Percentiles rank a stretch among this genome's conserved stretches.
phyloP scores from a whole-genome alignment of 345 rosid genomes.

The Sisymbrium altissimum region DNA sequence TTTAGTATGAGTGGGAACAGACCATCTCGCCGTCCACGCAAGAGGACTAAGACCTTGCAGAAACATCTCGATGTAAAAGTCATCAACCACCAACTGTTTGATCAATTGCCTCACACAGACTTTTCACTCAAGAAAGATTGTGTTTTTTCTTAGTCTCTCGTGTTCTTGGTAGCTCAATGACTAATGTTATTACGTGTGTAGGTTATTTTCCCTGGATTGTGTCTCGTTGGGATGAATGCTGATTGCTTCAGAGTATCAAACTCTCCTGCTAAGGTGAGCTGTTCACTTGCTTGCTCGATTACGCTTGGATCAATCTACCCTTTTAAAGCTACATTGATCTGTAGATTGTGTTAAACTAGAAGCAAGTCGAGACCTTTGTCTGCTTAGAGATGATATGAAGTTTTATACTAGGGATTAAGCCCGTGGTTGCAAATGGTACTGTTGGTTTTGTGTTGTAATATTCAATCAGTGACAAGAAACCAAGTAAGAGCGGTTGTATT shows the following conservation, averaged over 20 bases:
- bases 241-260: slow-evolving; percentile 62
- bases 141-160: neutral
- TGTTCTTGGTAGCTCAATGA: neutral
- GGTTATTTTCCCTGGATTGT: slow-evolving; percentile 75
- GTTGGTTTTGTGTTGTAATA: neutral
- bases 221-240: slow-evolving; percentile 75
- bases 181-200: slow-evolving; percentile 11
- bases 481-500: neutral
- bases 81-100: slow-evolving; percentile 15
- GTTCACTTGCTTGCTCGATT: slow-evolving; percentile 3
- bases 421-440: neutral
- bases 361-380: neutral
- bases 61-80: slow-evolving; percentile 76
- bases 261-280: slow-evolving; percentile 58
- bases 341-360: neutral
- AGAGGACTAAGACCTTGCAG: slow-evolving; percentile 71
- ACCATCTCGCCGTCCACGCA: slow-evolving; percentile 72
- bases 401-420: neutral
- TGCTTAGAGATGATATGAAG: neutral
- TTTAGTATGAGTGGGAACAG: slow-evolving; percentile 83
- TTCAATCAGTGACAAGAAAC: neutral
- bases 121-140: neutral
- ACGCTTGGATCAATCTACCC: neutral
- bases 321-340: neutral
- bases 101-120: slow-evolving; percentile 17